Evolutionary conservation across 305 asterid genomes (phyloP).

Genomic region (Caryopteris hybrid): DNA sequence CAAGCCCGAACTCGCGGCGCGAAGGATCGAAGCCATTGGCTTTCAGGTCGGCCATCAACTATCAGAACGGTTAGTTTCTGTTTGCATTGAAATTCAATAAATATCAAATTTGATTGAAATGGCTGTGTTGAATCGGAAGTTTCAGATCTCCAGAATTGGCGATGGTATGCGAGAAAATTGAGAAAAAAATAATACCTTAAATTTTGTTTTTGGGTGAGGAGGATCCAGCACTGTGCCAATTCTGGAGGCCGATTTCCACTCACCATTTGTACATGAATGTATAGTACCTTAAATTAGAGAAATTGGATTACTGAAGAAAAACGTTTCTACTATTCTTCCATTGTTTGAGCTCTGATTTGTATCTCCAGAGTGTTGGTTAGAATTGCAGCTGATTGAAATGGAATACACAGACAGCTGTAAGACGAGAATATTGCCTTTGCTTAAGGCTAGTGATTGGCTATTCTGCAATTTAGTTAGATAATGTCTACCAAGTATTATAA

Average conservation of each 20-base stretch:
- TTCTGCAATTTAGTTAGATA: too few species aligned
- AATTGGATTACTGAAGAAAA: background rate
- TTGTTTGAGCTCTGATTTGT: background rate
- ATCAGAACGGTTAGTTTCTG: conserved; percentile 42
- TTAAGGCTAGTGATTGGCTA: too few species aligned
- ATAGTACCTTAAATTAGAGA: background rate
- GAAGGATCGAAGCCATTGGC: conserved; percentile 75
- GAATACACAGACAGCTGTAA: too few species aligned
- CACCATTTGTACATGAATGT: background rate
- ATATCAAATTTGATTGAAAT: background rate
- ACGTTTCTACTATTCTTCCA: background rate
- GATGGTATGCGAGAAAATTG: background rate
- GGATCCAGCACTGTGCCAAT: background rate
- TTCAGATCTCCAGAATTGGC: background rate
- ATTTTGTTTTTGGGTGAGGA: background rate
- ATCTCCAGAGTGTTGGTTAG: background rate
- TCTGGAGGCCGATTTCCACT: background rate
- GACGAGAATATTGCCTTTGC: too few species aligned
- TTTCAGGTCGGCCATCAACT: conserved; percentile 74
- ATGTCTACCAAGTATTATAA: too few species aligned
- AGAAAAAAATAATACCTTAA: background rate
- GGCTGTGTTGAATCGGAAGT: background rate
- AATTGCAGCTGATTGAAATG: background rate
- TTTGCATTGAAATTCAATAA: background rate
- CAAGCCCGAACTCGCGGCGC: conserved; percentile 76